A percentile compares a stretch with the other conserved stretches of the same genome.
These are phyloP conservation scores for Raddia guianensis DNA, from an alignment of 176 grass and related monocot genomes.

Conservation along the genomic window DNA sequence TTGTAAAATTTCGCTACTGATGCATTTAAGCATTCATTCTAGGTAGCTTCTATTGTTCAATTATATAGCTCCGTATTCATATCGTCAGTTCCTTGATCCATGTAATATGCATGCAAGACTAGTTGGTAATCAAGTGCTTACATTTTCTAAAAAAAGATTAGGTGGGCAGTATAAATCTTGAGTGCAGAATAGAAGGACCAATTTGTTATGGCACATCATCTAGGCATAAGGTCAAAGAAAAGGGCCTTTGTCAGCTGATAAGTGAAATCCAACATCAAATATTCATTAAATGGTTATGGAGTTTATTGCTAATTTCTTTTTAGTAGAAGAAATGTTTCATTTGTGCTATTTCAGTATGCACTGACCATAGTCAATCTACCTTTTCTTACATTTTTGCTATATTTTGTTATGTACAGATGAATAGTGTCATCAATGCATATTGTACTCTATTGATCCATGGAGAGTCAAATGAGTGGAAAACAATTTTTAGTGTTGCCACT, in stretches of 20 bases:
- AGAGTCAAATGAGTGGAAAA: background rate
- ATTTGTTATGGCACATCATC: slow-evolving; percentile 22
- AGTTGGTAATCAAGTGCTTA: slow-evolving; percentile 23
- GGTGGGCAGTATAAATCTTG: background rate
- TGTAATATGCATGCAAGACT: slow-evolving; percentile 9
- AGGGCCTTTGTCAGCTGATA: background rate
- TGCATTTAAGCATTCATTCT: background rate
- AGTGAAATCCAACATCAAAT: background rate
- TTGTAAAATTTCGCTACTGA: slow-evolving; percentile 23
- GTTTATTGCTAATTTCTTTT: background rate
- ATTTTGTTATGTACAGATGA: slow-evolving; percentile 2
- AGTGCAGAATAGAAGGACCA: background rate
- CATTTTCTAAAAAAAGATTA: background rate
- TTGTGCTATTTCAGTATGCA: background rate
- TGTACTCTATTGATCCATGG: slow-evolving; percentile 26
- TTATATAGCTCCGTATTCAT: background rate
- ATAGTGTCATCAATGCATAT: slow-evolving; percentile 7
- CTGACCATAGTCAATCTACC: background rate
- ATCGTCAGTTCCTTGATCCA: background rate
- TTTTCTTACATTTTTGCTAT: slow-evolving; percentile 13
- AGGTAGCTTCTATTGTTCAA: background rate
- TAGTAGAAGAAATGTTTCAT: background rate
- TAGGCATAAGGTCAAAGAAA: background rate
- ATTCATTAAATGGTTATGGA: background rate
- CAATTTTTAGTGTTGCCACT: background rate